Conservation (phyloP, 2,329 filamentous ascomycete species). For the Rhinocladiella similis region DNA sequence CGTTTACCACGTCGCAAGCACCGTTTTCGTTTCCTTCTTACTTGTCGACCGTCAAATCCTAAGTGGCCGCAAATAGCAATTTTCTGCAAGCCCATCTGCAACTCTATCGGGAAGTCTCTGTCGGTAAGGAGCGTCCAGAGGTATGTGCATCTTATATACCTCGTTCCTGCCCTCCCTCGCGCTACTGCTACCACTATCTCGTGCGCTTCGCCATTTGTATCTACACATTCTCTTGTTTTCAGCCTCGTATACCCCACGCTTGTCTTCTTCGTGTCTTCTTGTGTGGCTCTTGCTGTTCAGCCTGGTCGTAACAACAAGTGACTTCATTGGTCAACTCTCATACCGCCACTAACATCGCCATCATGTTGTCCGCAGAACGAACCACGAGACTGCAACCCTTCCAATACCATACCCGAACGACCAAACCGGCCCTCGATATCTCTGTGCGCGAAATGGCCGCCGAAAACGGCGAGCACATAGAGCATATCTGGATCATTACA, state of each 20-base stretch:
- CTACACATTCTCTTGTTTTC: background rate
- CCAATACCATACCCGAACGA: constrained; percentile 12
- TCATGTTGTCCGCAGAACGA: constrained; percentile 43
- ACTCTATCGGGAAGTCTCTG: background rate
- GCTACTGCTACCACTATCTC: too few species aligned
- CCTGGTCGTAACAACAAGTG: background rate
- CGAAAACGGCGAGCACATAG: constrained; percentile 34
- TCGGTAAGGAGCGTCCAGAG: too few species aligned
- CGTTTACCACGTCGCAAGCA: background rate
- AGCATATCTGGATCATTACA: constrained; percentile 79
- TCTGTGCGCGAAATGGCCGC: constrained; percentile 20
- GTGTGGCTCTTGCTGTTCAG: constrained; percentile 13
- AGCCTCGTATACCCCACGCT: background rate
- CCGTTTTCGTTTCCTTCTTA: background rate
- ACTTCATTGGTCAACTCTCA: constrained; percentile 5
- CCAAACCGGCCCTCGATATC: constrained; percentile 6
- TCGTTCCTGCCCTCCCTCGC: background rate
- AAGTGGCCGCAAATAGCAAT: background rate
- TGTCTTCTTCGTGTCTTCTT: background rate
- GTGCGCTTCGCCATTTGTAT: background rate
- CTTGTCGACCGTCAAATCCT: background rate
- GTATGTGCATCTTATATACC: background rate
- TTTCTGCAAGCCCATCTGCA: background rate
- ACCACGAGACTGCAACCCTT: constrained; percentile 17
- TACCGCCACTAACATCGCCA: constrained; percentile 21